Evolutionary conservation across 2,329 filamentous ascomycete genomes (phyloP).

Genomic region (Scedosporium minutisporum): DNA sequence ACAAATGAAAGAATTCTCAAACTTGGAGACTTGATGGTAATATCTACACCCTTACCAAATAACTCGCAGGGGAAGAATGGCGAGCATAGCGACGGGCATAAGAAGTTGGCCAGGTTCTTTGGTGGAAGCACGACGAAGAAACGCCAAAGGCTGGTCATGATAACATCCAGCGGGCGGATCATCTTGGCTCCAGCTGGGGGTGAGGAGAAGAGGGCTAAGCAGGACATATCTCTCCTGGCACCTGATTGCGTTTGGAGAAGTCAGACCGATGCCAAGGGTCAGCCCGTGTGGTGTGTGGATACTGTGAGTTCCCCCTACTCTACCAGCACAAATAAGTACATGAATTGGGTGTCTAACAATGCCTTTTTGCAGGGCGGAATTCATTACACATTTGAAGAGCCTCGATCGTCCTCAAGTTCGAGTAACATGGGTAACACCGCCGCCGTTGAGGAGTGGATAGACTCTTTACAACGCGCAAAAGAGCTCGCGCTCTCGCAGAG

Average conservation of each 20-base stretch:
- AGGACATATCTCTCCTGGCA: conserved; percentile 75
- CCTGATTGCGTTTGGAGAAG: conserved; percentile 70
- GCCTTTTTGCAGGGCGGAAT: conserved; percentile 59
- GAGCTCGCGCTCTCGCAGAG: conserved; percentile 74
- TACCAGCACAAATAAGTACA: not conserved
- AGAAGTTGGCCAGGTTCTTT: conserved; percentile 90
- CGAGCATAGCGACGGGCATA: conserved; percentile 54
- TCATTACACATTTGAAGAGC: conserved; percentile 87
- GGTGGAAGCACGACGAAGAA: conserved; percentile 87
- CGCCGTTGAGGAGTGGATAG: conserved; percentile 84
- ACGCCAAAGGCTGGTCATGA: conserved; percentile 83
- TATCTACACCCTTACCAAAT: conserved; percentile 67
- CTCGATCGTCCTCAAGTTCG: conserved; percentile 54
- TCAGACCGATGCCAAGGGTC: conserved; percentile 76
- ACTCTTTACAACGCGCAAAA: conserved; percentile 74
- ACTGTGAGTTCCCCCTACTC: conserved; percentile 58
- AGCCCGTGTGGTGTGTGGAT: conserved; percentile 83
- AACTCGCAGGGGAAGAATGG: conserved; percentile 62
- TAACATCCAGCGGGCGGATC: conserved; percentile 84
- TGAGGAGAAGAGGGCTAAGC: conserved; percentile 90
- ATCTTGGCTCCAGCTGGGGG: conserved; percentile 85
- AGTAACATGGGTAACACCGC: conserved; percentile 47
- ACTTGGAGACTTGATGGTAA: conserved; percentile 80
- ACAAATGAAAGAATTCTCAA: conserved; percentile 92
- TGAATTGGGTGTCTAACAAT: not conserved